Evolutionary conservation across 306 rosid species (phyloP).

Genomic region (Malus domestica): ASM211411v1 NC_041803.1:4943501-4944000

Average conservation of each 20-base stretch:
- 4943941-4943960: not conserved
- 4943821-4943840: constrained; percentile 41
- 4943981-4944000: not conserved
- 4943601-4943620: too few relatives aligned
- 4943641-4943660: too few relatives aligned
- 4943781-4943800: not conserved
- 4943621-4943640: too few relatives aligned
- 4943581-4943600: too few relatives aligned
- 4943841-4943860: constrained; percentile 48
- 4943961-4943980: not conserved
- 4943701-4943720: not conserved
- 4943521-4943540: too few relatives aligned
- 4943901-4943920: constrained; percentile 12
- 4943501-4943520: too few relatives aligned
- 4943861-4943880: constrained; percentile 49
- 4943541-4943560: too few relatives aligned
- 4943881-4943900: constrained; percentile 40
- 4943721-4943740: not conserved
- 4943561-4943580: too few relatives aligned
- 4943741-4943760: not conserved
- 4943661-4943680: not conserved
- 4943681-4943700: not conserved
- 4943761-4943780: not conserved
- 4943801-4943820: constrained; percentile 17
- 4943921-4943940: not conserved